Evolutionary conservation across 2,329 filamentous ascomycete genomes (phyloP), one percentile per base, ranked within the genome.

Genomic region (Cytospora mali): DNA sequence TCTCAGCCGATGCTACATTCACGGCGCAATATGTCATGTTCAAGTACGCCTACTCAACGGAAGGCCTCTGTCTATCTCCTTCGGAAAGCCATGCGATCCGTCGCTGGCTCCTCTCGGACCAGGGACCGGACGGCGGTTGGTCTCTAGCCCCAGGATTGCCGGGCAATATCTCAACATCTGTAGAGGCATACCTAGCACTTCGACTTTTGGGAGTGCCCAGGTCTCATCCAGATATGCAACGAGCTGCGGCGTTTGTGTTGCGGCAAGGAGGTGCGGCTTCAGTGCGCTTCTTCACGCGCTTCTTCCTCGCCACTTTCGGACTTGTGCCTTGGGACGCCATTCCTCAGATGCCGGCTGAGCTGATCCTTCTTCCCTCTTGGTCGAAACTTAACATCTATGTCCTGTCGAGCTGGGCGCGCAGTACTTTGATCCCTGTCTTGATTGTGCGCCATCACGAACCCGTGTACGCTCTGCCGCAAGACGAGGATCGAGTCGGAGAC

Each of bases 141-240:
- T 14, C 31, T 27, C 10, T 55, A 27, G 52, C 52, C 11, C 52
- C 52, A 42, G 52, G 31, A 2, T 35, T 42, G 23, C 52, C 31
- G 2, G 52, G 52, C 23, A 42, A 55, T 33, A 23, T 68, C 16
- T 68, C 74, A 1, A 69, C 69, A 1, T 69, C 69, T 1, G 66
- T 67, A 0, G 74, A 75, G 55, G 71, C 70, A 1, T 76, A 76
- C 33, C 65, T 76, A 1, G 73, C 73, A 0, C 61, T 76, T 28
- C 73, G 72, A 58, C 67, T 76, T 2, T 58, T 76, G 4, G 70
- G 70, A 0, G 48, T 70, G 2, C 35, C 64, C 1, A 68, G 3
- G 7, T 27, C 21, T 11, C 31, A 58, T 10, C 62, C 63, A 28
- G 50, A 46, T 7, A 69, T 72, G 68, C 57, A 39, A 4, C 58